Evolutionary conservation across 371 early-diverging fungal species (phyloP).

Genomic region (Mortierella polycephala): DNA sequence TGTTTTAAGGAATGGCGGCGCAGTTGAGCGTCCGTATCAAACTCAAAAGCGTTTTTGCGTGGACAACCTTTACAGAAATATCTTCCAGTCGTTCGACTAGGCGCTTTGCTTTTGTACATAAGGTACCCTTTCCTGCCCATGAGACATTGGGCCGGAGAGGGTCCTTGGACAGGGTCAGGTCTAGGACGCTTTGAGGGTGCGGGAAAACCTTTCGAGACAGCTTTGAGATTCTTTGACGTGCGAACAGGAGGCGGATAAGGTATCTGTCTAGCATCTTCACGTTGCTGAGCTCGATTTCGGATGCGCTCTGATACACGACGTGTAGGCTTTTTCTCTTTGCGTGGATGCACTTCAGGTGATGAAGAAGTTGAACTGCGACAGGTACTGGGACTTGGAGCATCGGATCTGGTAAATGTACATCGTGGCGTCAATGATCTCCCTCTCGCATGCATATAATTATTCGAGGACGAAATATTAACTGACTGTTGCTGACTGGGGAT

Average conservation of each 20-base stretch:
- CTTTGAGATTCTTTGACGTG: background rate
- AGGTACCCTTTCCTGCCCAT: background rate
- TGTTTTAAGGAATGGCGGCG: conserved; percentile 4
- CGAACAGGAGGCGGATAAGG: background rate
- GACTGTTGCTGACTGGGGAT: no score
- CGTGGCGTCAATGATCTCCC: no score
- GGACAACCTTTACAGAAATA: conserved; percentile 10
- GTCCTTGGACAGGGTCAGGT: no score
- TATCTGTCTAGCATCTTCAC: background rate
- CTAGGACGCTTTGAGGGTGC: background rate
- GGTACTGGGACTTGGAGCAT: background rate
- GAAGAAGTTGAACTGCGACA: background rate
- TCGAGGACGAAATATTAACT: no score
- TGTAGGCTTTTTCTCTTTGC: background rate
- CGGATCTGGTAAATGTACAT: no score
- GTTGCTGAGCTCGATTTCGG: background rate
- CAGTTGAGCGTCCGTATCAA: conserved; percentile 1
- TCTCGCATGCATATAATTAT: no score
- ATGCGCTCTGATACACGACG: conserved; percentile 1
- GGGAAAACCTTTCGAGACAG: background rate
- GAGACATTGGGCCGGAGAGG: no score
- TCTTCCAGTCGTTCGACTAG: background rate
- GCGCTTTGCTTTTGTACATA: background rate
- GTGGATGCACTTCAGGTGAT: background rate
- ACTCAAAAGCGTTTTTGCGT: background rate